phyloP scores from a whole-genome alignment of 2,329 filamentous ascomycete genomes.

The Myotisia sp. region DNA sequence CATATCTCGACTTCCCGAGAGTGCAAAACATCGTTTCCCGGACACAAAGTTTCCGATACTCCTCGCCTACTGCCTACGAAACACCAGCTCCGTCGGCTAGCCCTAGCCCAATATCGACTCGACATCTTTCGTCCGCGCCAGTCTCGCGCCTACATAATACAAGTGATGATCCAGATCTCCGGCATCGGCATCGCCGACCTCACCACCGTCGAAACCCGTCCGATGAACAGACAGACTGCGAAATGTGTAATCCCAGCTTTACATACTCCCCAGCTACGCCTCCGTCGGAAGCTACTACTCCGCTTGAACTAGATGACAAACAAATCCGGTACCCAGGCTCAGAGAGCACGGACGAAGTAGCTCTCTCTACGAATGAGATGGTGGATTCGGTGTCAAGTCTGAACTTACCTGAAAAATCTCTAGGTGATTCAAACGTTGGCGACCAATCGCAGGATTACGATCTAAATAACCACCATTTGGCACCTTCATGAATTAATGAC shows the following conservation, averaged over 20 bases:
- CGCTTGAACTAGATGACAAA: no score
- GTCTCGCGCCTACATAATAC: background rate
- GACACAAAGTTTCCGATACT: constrained; percentile 30
- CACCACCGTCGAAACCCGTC: constrained; percentile 1
- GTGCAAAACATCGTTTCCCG: constrained; percentile 34
- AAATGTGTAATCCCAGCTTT: constrained; percentile 19
- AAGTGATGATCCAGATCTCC: background rate
- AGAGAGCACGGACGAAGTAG: no score
- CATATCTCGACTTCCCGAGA: constrained; percentile 33
- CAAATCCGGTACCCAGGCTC: no score
- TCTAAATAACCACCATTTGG: no score
- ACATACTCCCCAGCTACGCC: constrained; percentile 29
- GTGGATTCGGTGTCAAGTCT: no score
- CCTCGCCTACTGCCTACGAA: constrained; percentile 21
- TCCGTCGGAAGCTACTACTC: constrained; percentile 17
- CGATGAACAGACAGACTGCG: constrained; percentile 6
- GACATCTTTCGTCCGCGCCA: no score
- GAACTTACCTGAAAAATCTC: no score
- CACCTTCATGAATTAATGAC: no score
- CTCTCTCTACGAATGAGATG: no score
- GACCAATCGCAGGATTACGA: no score
- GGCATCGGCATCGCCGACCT: background rate
- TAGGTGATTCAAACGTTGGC: no score
- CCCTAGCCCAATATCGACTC: constrained; percentile 20
- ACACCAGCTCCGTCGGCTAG: constrained; percentile 21